A percentile compares a stretch with the other conserved stretches of the same genome.
Conservation (phyloP, 805 yeast species). For the Henningerozyma blattae region DNA sequence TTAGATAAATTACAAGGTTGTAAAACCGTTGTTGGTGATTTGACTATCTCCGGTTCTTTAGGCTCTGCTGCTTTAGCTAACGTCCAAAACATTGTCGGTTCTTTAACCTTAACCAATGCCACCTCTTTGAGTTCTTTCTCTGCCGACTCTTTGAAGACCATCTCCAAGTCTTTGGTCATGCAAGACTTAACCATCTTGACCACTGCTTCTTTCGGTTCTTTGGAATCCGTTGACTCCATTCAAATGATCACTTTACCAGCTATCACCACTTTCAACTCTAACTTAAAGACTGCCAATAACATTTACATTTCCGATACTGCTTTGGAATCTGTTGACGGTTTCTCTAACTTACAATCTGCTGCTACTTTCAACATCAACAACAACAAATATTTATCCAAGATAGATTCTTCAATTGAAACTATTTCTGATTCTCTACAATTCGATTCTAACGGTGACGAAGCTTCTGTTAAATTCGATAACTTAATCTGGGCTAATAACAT, state of each 20-base stretch:
- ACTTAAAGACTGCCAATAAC: conserved; percentile 59
- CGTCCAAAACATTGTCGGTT: conserved; percentile 69
- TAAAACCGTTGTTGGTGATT: conserved; percentile 68
- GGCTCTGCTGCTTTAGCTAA: conserved; percentile 60
- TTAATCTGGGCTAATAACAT: conserved; percentile 82
- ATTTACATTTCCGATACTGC: conserved; percentile 66
- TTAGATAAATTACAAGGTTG: conserved; percentile 66
- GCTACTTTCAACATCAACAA: conserved; percentile 76
- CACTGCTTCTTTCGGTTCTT: conserved; percentile 61
- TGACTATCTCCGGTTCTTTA: conserved; percentile 54
- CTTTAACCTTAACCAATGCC: conserved; percentile 54
- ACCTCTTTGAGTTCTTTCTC: conserved; percentile 48
- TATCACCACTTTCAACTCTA: conserved; percentile 55
- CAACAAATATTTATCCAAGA: conserved; percentile 65
- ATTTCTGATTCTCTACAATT: conserved; percentile 68
- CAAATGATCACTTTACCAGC: conserved; percentile 80
- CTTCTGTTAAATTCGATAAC: conserved; percentile 54
- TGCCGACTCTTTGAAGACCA: conserved; percentile 69
- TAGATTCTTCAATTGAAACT: conserved; percentile 59
- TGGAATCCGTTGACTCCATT: conserved; percentile 73
- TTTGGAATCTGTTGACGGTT: conserved; percentile 56
- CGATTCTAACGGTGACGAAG: conserved; percentile 74
- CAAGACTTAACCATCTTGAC: conserved; percentile 52
- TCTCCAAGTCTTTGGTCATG: conserved; percentile 60
- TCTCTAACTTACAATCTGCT: conserved; percentile 32